Evolutionary conservation across 805 yeast species (phyloP), one percentile per base, ranked within the genome.

Genomic region (Lipomyces chichibuensis): DNA sequence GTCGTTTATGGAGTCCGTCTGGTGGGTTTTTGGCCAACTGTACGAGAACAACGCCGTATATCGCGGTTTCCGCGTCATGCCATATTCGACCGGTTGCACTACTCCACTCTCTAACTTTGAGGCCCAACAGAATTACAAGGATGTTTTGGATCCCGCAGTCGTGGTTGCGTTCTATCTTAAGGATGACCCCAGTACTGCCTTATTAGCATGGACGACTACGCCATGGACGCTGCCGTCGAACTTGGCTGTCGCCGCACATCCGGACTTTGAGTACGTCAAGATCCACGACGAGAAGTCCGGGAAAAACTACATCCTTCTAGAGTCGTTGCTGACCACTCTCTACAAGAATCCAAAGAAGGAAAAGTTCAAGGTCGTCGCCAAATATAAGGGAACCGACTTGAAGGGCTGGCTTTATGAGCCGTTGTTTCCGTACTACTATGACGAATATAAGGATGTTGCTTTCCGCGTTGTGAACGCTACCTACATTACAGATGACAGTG

Each of bases 171-270:
- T 95, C 84, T 90, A 91, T 70, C 82, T 91, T 65, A 81, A 84
- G 39, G 90, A 87, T 69, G 96, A 93, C 75, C 92, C 91, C 71
- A 87, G 89, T 75, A 91, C 97, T 63, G 82, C 85, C 72, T 83
- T 95, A 72, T 93, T 95, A 52, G 98, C 98, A 9, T 95, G 99
- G 99, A 95, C 99, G 57, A 95, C 99, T 68, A 95, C 99, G 32
- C 99, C 99, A 62, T 95, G 99, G 99, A 96, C 99, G 60, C 84
- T 95, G 77, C 99, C 99, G 54, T 90, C 97, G 35, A 94, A 95
- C 79, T 81, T 95, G 77, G 94, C 93, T 14, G 84, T 95, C 69
- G 93, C 97, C 76, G 98, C 95, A 57, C 86, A 95, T 81, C 96
- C 97, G 63, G 85, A 87, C 11, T 87, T 92, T 70, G 98, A 92